Conservation (phyloP, 345 rosid species). For the Gossypium bickii region DNA sequence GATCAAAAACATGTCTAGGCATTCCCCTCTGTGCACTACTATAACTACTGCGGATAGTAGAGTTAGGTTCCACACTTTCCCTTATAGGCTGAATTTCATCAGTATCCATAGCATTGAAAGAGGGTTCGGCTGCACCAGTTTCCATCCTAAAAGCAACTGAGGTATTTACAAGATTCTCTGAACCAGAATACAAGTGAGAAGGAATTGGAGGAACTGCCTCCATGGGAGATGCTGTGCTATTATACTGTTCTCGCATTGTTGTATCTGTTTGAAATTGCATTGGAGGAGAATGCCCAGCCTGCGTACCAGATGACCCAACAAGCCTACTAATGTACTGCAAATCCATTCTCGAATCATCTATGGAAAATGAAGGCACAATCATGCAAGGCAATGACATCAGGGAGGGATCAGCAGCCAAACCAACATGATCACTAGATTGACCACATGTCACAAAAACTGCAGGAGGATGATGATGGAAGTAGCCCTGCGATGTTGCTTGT, state of each 20-base stretch:
- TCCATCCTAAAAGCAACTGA: conserved; percentile 29
- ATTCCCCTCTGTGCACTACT: conserved; percentile 24
- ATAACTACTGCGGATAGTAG: conserved; percentile 14
- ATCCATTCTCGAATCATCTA: conserved; percentile 46
- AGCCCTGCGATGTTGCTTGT: conserved; percentile 63
- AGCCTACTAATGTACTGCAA: conserved; percentile 28
- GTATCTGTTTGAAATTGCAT: conserved; percentile 31
- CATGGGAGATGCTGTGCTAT: conserved; percentile 40
- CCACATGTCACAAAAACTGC: conserved; percentile 54
- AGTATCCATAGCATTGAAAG: conserved; percentile 54
- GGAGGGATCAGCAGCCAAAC: conserved; percentile 51
- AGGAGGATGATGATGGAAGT: conserved; percentile 73
- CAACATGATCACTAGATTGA: conserved; percentile 42
- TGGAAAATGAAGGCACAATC: conserved; percentile 43
- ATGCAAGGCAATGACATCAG: conserved; percentile 49
- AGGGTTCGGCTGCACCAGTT: conserved; percentile 32
- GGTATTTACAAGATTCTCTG: conserved; percentile 27
- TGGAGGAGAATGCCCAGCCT: conserved; percentile 31
- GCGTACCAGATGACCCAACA: conserved; percentile 38
- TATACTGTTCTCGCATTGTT: conserved; percentile 30
- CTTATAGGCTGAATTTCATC: conserved; percentile 54
- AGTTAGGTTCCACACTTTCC: conserved; percentile 25
- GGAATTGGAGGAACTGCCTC: conserved; percentile 37
- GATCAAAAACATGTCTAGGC: conserved; percentile 22
- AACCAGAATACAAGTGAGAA: conserved; percentile 31